Percentiles rank a stretch among this genome's conserved stretches.
Conservation (phyloP, 345 rosid species). For the Corchorus olitorius region DNA sequence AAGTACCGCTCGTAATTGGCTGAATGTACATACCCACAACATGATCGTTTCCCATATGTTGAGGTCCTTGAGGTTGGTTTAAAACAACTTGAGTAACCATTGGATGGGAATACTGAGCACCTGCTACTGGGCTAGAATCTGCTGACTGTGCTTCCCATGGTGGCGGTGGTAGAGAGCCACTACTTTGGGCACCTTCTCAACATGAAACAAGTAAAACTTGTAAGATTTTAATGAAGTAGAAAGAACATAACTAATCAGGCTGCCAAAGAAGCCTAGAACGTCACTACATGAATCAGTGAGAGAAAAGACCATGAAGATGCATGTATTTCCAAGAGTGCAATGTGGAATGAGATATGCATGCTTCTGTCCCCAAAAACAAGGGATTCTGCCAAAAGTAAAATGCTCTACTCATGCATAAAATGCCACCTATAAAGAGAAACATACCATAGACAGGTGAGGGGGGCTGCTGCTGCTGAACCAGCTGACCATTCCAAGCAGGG, state of each 20-base stretch:
- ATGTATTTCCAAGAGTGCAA: neutral
- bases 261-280: conserved; percentile 5
- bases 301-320: neutral
- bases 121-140: conserved; percentile 55
- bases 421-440: conserved; percentile 12
- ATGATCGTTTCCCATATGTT: conserved; percentile 50
- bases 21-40: conserved; percentile 65
- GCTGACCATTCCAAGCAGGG: conserved; percentile 77
- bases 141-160: conserved; percentile 94
- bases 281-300: neutral
- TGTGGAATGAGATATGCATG: neutral
- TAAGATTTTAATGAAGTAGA: neutral
- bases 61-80: conserved; percentile 54
- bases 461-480: conserved; percentile 58
- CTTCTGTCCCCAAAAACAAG: neutral
- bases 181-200: conserved; percentile 59
- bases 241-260: neutral
- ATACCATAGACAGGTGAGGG: conserved; percentile 74
- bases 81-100: conserved; percentile 51
- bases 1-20: conserved; percentile 43
- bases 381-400: conserved; percentile 6
- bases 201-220: conserved; percentile 26
- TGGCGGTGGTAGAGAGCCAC: conserved; percentile 78
- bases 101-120: conserved; percentile 60
- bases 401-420: neutral